Percentiles rank a stretch among this genome's conserved stretches.
Evolutionary conservation across 1,284 basidiomycete species (phyloP).

Genomic region (Pascua sp.): DNA sequence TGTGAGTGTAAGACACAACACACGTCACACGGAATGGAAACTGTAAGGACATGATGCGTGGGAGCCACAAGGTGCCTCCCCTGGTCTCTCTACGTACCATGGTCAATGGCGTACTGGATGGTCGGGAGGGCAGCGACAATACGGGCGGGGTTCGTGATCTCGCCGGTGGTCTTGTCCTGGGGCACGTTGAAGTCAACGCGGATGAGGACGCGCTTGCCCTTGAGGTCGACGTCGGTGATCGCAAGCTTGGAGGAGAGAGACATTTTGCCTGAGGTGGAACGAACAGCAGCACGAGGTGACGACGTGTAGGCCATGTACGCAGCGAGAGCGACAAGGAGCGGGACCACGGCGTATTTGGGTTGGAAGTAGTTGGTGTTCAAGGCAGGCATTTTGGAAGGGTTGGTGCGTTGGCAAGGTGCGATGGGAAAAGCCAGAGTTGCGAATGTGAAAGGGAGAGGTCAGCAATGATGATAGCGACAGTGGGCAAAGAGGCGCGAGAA

Average conservation of each 20-base stretch:
- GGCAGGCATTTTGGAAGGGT: not conserved
- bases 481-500: too few relatives aligned
- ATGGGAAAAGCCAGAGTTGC: not conserved
- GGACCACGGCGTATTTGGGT: constrained; percentile 3
- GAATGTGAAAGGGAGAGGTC: not conserved
- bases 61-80: too few relatives aligned
- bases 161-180: constrained; percentile 62
- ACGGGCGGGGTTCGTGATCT: constrained; percentile 93
- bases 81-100: constrained; percentile 57
- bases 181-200: constrained; percentile 99
- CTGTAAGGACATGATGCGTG: too few relatives aligned
- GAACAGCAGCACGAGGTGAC: not conserved
- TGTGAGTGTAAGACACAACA: constrained; percentile 38
- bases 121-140: constrained; percentile 96
- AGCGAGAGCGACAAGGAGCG: constrained; percentile 7
- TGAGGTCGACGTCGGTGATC: constrained; percentile 88
- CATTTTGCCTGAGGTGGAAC: constrained; percentile 59
- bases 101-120: constrained; percentile 87
- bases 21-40: not conserved
- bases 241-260: constrained; percentile 92
- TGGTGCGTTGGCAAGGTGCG: not conserved
- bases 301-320: constrained; percentile 7
- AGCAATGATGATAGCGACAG: not conserved
- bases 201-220: constrained; percentile 80
- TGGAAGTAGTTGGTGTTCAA: constrained; percentile 2